Percentiles rank a stretch among this genome's conserved stretches.
phyloP scores from a whole-genome alignment of 2,329 filamentous ascomycete genomes.

The Penicillium sp. region DNA sequence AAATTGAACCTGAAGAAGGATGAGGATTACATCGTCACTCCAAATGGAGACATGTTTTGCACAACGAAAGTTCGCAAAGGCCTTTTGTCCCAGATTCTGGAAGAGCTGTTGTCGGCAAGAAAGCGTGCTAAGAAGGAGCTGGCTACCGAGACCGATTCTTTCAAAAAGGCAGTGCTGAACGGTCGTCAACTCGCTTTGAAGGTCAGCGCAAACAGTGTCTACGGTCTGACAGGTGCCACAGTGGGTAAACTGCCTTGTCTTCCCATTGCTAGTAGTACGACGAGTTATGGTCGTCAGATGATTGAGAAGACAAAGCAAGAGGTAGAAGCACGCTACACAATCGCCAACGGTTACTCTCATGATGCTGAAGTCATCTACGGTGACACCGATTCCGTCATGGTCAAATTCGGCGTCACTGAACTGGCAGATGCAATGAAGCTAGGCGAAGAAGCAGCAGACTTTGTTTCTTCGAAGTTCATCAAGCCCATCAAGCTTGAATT shows the following conservation, averaged over 20 bases:
- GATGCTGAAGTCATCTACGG: slow-evolving; percentile 97
- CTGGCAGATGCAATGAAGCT: slow-evolving; percentile 84
- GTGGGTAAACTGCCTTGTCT: slow-evolving; percentile 92
- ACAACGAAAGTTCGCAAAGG: slow-evolving; percentile 84
- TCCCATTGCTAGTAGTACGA: slow-evolving; percentile 91
- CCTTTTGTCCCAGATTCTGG: slow-evolving; percentile 84
- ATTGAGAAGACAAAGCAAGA: slow-evolving; percentile 97
- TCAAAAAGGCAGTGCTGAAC: slow-evolving; percentile 96
- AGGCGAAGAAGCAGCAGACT: slow-evolving; percentile 82
- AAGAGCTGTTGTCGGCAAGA: slow-evolving; percentile 81
- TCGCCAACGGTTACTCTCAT: slow-evolving; percentile 87
- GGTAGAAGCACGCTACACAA: slow-evolving; percentile 79
- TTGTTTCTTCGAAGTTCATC: slow-evolving; percentile 82
- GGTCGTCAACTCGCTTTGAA: slow-evolving; percentile 94
- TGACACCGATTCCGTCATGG: slow-evolving; percentile 99
- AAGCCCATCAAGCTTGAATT: slow-evolving; percentile 98
- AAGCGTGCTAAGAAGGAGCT: slow-evolving; percentile 91
- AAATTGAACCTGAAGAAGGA: slow-evolving; percentile 71
- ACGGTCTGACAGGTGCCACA: slow-evolving; percentile 91
- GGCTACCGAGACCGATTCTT: slow-evolving; percentile 79
- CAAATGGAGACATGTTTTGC: slow-evolving; percentile 86
- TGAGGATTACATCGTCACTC: slow-evolving; percentile 92
- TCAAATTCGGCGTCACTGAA: slow-evolving; percentile 89
- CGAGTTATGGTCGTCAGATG: slow-evolving; percentile 95
- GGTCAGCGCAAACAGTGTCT: slow-evolving; percentile 93